Conservation (phyloP, 192 early-diverging fungal species). For the Linnemannia elongata region DNA sequence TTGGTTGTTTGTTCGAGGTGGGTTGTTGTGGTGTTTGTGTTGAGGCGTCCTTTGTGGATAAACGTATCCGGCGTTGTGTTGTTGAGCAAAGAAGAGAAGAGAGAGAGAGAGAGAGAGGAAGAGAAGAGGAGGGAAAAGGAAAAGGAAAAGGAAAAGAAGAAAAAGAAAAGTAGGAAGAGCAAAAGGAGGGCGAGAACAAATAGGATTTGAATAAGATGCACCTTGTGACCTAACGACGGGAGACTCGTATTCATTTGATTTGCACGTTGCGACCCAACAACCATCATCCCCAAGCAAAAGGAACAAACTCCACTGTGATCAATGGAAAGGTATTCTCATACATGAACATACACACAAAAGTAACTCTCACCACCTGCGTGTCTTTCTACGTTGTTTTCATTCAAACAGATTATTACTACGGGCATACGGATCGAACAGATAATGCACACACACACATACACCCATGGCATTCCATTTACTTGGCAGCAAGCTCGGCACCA, state of each 20-base stretch:
- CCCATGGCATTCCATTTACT: constrained; percentile 15
- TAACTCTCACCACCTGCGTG: background rate
- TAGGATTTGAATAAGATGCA: background rate
- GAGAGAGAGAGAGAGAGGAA: background rate
- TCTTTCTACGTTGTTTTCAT: background rate
- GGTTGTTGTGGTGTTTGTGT: background rate
- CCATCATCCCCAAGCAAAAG: background rate
- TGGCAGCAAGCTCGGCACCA: constrained; percentile 51
- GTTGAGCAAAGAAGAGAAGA: background rate
- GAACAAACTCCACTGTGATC: background rate
- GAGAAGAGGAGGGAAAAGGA: background rate
- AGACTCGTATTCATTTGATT: too few relatives aligned
- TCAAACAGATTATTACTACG: background rate
- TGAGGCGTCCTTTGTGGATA: background rate
- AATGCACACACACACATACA: background rate
- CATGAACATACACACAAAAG: too few relatives aligned
- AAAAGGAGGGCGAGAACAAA: background rate
- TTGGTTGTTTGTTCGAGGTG: too few relatives aligned
- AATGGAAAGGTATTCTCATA: too few relatives aligned
- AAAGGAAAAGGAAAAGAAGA: background rate
- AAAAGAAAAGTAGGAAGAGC: background rate
- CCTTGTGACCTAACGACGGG: background rate
- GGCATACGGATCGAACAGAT: background rate
- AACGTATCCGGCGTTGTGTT: background rate
- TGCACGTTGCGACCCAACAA: too few relatives aligned